Conservation (phyloP, 441 rosid species). For the Biscutella laevigata region DNA sequence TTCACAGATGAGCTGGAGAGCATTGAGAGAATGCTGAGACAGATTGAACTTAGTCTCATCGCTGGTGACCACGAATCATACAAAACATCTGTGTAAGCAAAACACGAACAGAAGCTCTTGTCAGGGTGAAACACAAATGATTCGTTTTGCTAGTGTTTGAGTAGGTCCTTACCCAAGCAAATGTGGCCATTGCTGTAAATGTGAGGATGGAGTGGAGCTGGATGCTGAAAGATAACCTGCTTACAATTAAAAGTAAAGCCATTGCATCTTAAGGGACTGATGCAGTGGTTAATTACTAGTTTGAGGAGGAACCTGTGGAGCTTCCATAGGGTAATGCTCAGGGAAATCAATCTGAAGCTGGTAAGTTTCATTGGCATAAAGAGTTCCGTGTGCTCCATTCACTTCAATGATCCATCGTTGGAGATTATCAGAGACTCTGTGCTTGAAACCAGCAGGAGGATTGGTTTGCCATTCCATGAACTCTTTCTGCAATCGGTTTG, state of each 20-base stretch:
- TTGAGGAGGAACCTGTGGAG: conserved; percentile 63
- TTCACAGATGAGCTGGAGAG: conserved; percentile 90
- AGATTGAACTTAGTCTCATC: conserved; percentile 94
- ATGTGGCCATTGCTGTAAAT: conserved; percentile 97
- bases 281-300: not conserved
- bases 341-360: conserved; percentile 97
- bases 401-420: conserved; percentile 98
- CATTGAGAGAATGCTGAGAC: conserved; percentile 99
- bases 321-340: conserved; percentile 99
- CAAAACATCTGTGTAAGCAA: conserved; percentile 56
- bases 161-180: conserved; percentile 67
- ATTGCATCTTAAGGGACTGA: not conserved
- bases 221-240: conserved; percentile 88
- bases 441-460: conserved; percentile 87
- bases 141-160: not conserved
- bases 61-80: conserved; percentile 99
- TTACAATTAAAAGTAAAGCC: not conserved
- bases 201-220: conserved; percentile 94
- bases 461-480: conserved; percentile 92
- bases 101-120: not conserved
- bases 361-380: conserved; percentile 80
- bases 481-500: conserved; percentile 92
- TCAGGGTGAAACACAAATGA: not conserved
- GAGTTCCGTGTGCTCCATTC: conserved; percentile 86
- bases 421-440: conserved; percentile 89